Base-by-base conservation (phyloP, 352 stramenopile genomes). In the Phytophthora hybrid region DNA sequence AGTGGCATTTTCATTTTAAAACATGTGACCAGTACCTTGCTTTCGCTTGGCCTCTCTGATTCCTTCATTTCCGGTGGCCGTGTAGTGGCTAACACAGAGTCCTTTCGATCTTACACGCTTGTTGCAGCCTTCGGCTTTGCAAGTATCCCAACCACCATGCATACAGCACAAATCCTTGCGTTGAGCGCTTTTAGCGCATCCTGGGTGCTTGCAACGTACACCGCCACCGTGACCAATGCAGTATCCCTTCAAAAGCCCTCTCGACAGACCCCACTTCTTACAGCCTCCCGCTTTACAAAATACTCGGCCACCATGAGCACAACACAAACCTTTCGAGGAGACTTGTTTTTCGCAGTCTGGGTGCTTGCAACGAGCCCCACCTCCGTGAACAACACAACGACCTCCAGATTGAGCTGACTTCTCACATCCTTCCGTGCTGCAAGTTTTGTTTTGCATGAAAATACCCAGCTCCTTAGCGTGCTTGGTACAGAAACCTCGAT, bases 181-280 rank as follows among this genome's bases (percentile, higher is more conserved):
- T 63, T 78, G 66, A 13, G 55, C 66, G 31, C 71, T 74, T 52
- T 63, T 78, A 29, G 18, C 68, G 29, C 71, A 78, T 6, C 66
- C 66, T 61, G 60, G 44, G 29, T 74, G 32, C 29, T 78, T 74
- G 44, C 71, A 78, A 1, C 71, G 71, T 11, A 51, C 44, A 5
- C 71, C 71, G 26, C 66, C 71, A 5, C 71, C 71, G 19, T 78
- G 71, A 9, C 69, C 56, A 21, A 78, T 54, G 31, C 71, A 78
- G 49, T 68, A 78, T 19, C 71, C 66, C 37, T 78, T 78, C 5
- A 66, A 16, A 29, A 60, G 31, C 18, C 71, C 71, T 23, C 49
- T 31, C 10, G 66, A 66, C 2, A 78, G 46, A 1, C 71, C 66
- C 66, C 66, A 74, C 16, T 78, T 74, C 31, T 78, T 44, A 21